These are phyloP conservation scores for Kazachstania africana DNA, from an alignment of 805 yeast species.

Conservation along the genomic window DNA sequence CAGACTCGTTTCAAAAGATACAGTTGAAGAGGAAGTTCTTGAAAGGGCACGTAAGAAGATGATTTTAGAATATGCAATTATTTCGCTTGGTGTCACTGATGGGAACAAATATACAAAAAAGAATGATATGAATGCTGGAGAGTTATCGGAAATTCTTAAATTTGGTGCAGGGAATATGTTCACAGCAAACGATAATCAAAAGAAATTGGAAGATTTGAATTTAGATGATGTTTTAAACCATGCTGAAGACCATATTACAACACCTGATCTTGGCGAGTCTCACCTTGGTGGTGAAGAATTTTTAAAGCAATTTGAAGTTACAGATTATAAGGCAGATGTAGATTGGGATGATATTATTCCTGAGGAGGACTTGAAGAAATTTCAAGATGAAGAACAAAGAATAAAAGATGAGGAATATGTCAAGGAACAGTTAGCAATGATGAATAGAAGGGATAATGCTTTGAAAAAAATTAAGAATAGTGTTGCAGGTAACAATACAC, in stretches of 20 bases:
- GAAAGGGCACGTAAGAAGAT: slow-evolving; percentile 96
- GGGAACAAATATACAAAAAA: slow-evolving; percentile 37
- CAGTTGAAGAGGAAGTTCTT: slow-evolving; percentile 93
- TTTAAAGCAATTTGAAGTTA: slow-evolving; percentile 91
- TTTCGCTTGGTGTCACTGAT: slow-evolving; percentile 90
- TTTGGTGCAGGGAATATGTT: slow-evolving; percentile 99
- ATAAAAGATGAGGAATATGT: slow-evolving; percentile 76
- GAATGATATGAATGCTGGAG: slow-evolving; percentile 71
- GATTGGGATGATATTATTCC: slow-evolving; percentile 99
- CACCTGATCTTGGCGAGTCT: slow-evolving; percentile 95
- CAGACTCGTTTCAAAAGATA: slow-evolving; percentile 93
- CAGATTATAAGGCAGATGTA: slow-evolving; percentile 95
- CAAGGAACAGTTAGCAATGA: slow-evolving; percentile 82
- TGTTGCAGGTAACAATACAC: slow-evolving; percentile 31
- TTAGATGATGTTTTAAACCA: slow-evolving; percentile 91
- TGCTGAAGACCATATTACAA: slow-evolving; percentile 94
- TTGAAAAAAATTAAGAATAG: slow-evolving; percentile 41
- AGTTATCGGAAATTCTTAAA: slow-evolving; percentile 83
- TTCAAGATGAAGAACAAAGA: slow-evolving; percentile 85
- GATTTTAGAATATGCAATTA: slow-evolving; percentile 96
- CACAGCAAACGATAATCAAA: slow-evolving; percentile 87
- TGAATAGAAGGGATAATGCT: slow-evolving; percentile 68
- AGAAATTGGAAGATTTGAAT: slow-evolving; percentile 88
- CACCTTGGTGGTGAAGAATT: slow-evolving; percentile 97
- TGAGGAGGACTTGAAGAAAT: slow-evolving; percentile 74